phyloP scores from a whole-genome alignment of 306 rosid genomes.

The Sicyos edulis region DNA sequence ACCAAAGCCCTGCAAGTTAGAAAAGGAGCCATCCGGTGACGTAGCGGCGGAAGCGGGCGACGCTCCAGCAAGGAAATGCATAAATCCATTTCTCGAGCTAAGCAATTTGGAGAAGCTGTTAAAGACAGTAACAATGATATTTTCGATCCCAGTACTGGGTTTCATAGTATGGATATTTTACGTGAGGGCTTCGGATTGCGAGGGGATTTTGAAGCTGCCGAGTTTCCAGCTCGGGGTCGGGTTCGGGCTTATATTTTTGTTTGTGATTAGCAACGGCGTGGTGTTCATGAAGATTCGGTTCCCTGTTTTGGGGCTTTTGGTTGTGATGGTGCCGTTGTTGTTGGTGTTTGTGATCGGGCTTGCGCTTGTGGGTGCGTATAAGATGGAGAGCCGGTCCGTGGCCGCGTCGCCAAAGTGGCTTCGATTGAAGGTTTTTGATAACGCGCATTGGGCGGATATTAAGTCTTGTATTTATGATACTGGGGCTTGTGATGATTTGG shows the following conservation, averaged over 20 bases:
- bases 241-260: slow-evolving; percentile 8
- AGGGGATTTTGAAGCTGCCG: slow-evolving; percentile 20
- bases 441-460: slow-evolving; percentile 21
- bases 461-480: slow-evolving; percentile 26
- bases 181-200: slow-evolving; percentile 25
- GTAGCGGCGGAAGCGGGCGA: too few relatives aligned
- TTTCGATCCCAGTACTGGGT: slow-evolving; percentile 28
- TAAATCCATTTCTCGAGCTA: neutral
- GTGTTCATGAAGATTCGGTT: slow-evolving; percentile 12
- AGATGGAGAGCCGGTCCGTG: slow-evolving; percentile 19
- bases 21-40: neutral
- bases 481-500: slow-evolving; percentile 22
- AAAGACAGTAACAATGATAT: slow-evolving; percentile 2
- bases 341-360: slow-evolving; percentile 27
- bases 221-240: slow-evolving; percentile 19
- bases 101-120: slow-evolving; percentile 2
- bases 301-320: slow-evolving; percentile 24
- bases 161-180: slow-evolving; percentile 26
- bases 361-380: slow-evolving; percentile 24
- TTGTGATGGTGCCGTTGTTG: slow-evolving; percentile 23
- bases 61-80: neutral
- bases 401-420: slow-evolving; percentile 33
- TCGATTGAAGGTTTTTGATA: slow-evolving; percentile 11
- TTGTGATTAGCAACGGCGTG: slow-evolving; percentile 21
- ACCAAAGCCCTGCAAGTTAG: neutral